Conservation (phyloP, 768 basidiomycete genomes). For the Rhizopogon vinicolor region DNA sequence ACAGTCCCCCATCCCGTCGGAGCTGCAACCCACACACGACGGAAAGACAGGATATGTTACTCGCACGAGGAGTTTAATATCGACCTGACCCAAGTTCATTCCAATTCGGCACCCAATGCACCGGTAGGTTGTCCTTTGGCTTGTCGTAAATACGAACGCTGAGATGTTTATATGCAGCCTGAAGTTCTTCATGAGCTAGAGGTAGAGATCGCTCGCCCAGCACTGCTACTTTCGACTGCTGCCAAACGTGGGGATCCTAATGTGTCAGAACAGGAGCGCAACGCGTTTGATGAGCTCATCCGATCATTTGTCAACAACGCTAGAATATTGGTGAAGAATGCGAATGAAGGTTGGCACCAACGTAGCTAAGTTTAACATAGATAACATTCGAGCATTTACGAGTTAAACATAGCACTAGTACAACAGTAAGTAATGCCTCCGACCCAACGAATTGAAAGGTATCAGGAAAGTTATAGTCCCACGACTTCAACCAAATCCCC, state of each 20-base stretch:
- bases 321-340: slow-evolving; percentile 82
- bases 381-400: background rate
- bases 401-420: background rate
- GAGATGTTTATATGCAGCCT: slow-evolving; percentile 29
- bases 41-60: slow-evolving; percentile 92
- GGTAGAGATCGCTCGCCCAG: slow-evolving; percentile 75
- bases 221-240: slow-evolving; percentile 67
- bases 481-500: slow-evolving; percentile 77
- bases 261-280: slow-evolving; percentile 57
- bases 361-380: background rate
- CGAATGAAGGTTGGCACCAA: slow-evolving; percentile 43
- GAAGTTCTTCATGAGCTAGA: slow-evolving; percentile 84
- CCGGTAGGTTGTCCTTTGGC: slow-evolving; percentile 37
- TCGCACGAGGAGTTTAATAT: slow-evolving; percentile 89
- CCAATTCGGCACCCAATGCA: slow-evolving; percentile 40
- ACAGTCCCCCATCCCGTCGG: slow-evolving; percentile 69
- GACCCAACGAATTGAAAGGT: background rate
- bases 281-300: slow-evolving; percentile 86
- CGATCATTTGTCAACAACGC: slow-evolving; percentile 92
- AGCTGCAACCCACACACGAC: slow-evolving; percentile 51
- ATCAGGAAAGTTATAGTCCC: slow-evolving; percentile 36
- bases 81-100: slow-evolving; percentile 90
- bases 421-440: background rate
- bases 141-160: background rate
- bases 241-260: slow-evolving; percentile 59